Base-by-base conservation (phyloP, 768 basidiomycete genomes). In the Lactarius akahatsu region DNA sequence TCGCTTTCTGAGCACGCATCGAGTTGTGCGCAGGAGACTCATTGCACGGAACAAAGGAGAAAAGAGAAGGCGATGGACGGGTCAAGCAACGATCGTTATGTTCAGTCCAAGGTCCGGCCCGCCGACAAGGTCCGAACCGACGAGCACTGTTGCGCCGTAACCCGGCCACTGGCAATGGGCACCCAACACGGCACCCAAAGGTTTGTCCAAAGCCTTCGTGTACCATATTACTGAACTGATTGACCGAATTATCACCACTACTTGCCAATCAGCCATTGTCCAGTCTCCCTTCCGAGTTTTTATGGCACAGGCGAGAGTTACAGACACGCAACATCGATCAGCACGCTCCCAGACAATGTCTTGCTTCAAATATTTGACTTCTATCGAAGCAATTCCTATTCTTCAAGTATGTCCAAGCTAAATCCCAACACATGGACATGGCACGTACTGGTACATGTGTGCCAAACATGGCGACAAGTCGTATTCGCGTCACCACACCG, bases 21-120 rank as follows among this genome's bases (percentile, higher is more conserved):
- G 62, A 20, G 58, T 30, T 47, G 50, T 52, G 58, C 66, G 66
- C 8, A 59, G 43, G 47, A 63, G 57, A n/a, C 41, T 55, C 66
- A 67, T 67, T 6, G 58, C 50, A 58, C 9, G n/a, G 45, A 47
- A 47, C 20, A n/a, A 23, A 23, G 23, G 26, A 26, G 6, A 26
- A 26, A 26, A 13, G n/a, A 50, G 26, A 52, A 5, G 50, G 26
- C 23, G 23, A 52, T 28, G 50, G 36, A 26, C 23, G 23, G 23
- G 23, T 52, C 47, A 50, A 26, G 47, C 45, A 13, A 23, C 23
- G 5, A 0, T 0, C 4, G 10, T 15, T 11, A 13, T 23, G n/a
- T 41, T 2, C 15, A 15, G 41, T 15, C 47, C 50, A 52, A 52
- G 50, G 6, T 52, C 50, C 50, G 50, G 50, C 23, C 50, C 50